Conservation (phyloP, 192 early-diverging fungal species). For the Coemansia umbellata region DNA sequence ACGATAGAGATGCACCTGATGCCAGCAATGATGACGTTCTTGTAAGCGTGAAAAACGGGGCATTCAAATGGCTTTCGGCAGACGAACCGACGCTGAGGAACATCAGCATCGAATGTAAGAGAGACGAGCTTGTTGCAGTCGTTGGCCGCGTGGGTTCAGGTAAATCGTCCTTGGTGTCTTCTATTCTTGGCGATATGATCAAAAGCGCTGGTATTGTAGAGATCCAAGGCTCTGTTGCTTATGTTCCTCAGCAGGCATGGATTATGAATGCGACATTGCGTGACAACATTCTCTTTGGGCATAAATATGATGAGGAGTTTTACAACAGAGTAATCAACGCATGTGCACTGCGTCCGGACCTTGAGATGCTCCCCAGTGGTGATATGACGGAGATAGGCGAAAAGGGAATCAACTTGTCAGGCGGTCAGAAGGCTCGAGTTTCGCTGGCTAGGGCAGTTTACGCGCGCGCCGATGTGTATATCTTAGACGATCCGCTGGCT, state of each 20-base stretch:
- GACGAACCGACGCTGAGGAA: conserved; percentile 33
- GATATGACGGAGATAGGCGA: conserved; percentile 62
- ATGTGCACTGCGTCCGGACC: conserved; percentile 54
- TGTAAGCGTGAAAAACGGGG: conserved; percentile 19
- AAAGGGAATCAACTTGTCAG: conserved; percentile 61
- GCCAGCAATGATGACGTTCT: conserved; percentile 19
- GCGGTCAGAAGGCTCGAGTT: conserved; percentile 64
- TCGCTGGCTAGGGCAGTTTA: conserved; percentile 67
- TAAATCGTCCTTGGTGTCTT: conserved; percentile 61
- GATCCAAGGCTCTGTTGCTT: conserved; percentile 47
- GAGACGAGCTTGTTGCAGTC: conserved; percentile 57
- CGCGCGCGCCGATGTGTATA: conserved; percentile 58
- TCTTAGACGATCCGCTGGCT: conserved; percentile 72
- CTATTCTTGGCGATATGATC: conserved; percentile 60
- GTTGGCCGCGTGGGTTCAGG: conserved; percentile 63
- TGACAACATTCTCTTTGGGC: conserved; percentile 69
- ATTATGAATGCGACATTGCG: conserved; percentile 63
- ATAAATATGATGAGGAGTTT: conserved; percentile 48
- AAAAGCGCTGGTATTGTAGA: conserved; percentile 34
- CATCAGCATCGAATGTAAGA: conserved; percentile 40
- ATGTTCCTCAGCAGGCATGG: conserved; percentile 64
- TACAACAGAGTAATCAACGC: conserved; percentile 57
- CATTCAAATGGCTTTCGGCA: conserved; percentile 56
- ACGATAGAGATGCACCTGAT: conserved; percentile 30
- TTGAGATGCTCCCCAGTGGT: conserved; percentile 57